Evolutionary conservation across 768 basidiomycete species (phyloP).

Genomic region (Podaxis sp.): DNA sequence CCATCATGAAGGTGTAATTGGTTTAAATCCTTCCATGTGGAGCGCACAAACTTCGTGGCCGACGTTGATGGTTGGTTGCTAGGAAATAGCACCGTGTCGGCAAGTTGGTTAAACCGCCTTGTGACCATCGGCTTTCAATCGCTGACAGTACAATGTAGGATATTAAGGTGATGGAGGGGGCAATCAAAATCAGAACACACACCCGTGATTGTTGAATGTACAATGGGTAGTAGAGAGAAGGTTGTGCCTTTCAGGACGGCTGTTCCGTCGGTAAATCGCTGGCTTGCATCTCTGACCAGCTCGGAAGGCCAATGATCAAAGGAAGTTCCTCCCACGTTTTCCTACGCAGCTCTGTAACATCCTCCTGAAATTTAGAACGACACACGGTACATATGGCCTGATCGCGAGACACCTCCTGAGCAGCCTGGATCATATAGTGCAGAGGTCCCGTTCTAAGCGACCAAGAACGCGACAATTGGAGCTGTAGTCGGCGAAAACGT

Average conservation of each 20-base stretch:
- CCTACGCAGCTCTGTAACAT: conserved; percentile 38
- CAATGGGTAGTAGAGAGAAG: neutral
- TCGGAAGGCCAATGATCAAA: conserved; percentile 40
- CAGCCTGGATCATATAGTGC: conserved; percentile 52
- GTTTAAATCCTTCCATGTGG: too few relatives aligned
- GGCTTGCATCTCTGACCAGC: conserved; percentile 40
- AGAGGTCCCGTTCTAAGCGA: conserved; percentile 50
- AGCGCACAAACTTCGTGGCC: too few relatives aligned
- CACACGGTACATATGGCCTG: conserved; percentile 43
- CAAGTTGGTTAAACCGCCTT: too few relatives aligned
- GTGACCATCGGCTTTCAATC: too few relatives aligned
- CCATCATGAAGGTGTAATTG: too few relatives aligned
- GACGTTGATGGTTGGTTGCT: too few relatives aligned
- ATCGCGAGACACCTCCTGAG: conserved; percentile 37
- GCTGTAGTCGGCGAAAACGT: conserved; percentile 31
- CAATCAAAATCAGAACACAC: neutral
- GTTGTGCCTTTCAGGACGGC: neutral
- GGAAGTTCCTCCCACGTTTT: conserved; percentile 52
- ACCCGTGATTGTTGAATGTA: neutral
- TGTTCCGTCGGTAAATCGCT: conserved; percentile 18
- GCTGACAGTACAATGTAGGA: neutral
- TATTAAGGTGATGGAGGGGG: neutral
- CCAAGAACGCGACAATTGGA: conserved; percentile 37
- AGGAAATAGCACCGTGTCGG: too few relatives aligned
- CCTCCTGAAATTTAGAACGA: conserved; percentile 39